phyloP scores from a whole-genome alignment of 1,284 basidiomycete genomes.

The Microbotryum scabiosae region DNA sequence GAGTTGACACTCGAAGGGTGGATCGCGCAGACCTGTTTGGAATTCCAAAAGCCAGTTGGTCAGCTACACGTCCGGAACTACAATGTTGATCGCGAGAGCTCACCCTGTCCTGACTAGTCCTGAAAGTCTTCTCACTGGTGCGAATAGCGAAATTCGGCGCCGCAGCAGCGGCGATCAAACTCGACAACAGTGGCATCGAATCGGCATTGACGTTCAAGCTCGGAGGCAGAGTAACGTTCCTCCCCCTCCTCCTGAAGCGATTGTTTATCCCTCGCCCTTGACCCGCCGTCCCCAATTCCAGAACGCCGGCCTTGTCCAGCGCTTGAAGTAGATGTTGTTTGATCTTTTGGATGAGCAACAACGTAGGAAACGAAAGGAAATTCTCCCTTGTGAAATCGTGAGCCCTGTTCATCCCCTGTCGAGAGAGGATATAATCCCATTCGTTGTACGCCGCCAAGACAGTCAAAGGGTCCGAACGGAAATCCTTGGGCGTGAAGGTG shows the following conservation, averaged over 20 bases:
- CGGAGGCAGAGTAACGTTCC: conserved; percentile 47
- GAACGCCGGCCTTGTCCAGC: conserved; percentile 68
- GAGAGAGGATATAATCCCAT: conserved; percentile 57
- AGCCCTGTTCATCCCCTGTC: conserved; percentile 42
- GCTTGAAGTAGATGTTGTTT: conserved; percentile 71
- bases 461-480: conserved; percentile 78
- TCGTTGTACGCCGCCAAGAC: conserved; percentile 70
- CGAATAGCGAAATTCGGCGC: conserved; percentile 92
- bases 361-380: conserved; percentile 76
- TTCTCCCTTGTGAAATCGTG: conserved; percentile 77
- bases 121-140: conserved; percentile 60
- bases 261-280: too few species aligned
- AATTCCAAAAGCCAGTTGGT: conserved; percentile 5
- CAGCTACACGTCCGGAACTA: conserved; percentile 12
- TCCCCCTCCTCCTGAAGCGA: too few species aligned
- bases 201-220: conserved; percentile 67
- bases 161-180: conserved; percentile 73
- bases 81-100: conserved; percentile 30
- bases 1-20: conserved; percentile 83
- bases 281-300: conserved; percentile 5
- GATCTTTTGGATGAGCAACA: conserved; percentile 76
- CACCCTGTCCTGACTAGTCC: conserved; percentile 82
- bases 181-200: conserved; percentile 70
- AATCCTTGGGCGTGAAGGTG: conserved; percentile 63
- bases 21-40: conserved; percentile 58